Evolutionary conservation across 2,329 filamentous ascomycete genomes (phyloP).

Genomic region (Simplicillium aogashimaense): DNA sequence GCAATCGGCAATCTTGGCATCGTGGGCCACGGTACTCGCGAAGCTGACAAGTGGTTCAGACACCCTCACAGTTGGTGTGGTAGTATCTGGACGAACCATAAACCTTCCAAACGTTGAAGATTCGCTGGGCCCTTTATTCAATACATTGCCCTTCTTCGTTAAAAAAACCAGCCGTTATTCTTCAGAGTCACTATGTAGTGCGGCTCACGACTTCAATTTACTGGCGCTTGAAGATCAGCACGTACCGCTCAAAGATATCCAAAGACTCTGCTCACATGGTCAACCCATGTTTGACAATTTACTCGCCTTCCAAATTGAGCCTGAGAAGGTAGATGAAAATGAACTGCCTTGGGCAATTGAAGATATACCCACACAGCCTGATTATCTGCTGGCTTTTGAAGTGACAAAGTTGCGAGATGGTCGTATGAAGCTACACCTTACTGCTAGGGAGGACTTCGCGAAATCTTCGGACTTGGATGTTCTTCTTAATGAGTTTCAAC

Average conservation of each 20-base stretch:
- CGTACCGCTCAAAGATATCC: conserved; percentile 66
- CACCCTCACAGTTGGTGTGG: conserved; percentile 46
- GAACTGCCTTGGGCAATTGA: conserved; percentile 42
- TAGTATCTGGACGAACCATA: conserved; percentile 70
- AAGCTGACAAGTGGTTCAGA: conserved; percentile 5
- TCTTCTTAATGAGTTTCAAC: conserved; percentile 30
- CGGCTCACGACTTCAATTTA: conserved; percentile 63
- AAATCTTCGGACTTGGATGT: conserved; percentile 17
- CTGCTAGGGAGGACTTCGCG: conserved; percentile 37
- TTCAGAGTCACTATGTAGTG: conserved; percentile 50
- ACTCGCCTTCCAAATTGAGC: conserved; percentile 66
- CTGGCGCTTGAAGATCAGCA: conserved; percentile 60
- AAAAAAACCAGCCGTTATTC: conserved; percentile 30
- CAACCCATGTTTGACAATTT: conserved; percentile 65
- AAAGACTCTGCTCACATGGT: conserved; percentile 61
- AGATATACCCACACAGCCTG: conserved; percentile 38
- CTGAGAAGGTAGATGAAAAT: conserved; percentile 13
- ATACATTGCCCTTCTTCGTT: conserved; percentile 68
- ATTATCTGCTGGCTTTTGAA: conserved; percentile 74
- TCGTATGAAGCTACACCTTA: conserved; percentile 46
- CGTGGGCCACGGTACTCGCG: conserved; percentile 58
- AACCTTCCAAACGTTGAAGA: conserved; percentile 54
- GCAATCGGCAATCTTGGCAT: conserved; percentile 59
- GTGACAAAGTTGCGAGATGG: conserved; percentile 42
- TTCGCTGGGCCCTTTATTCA: conserved; percentile 78